Conservation (phyloP, 2,329 filamentous ascomycete genomes). For the Hypoxylon sp. region DNA sequence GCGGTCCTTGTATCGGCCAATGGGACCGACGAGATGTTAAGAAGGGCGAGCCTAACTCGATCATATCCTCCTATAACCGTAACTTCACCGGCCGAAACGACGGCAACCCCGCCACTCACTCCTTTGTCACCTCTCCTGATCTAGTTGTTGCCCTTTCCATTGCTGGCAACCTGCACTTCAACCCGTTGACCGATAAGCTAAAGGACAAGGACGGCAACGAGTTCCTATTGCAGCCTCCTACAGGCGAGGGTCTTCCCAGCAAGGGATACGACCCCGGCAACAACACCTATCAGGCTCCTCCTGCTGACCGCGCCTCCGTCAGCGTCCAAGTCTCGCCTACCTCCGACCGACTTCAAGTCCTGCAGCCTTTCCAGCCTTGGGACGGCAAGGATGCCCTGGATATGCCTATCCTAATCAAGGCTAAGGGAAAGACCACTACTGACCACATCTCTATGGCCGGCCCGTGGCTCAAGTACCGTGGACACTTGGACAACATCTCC, state of each 20-base stretch:
- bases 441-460: conserved; percentile 98
- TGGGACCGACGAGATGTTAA: conserved; percentile 95
- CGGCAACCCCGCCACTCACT: conserved; percentile 93
- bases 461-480: conserved; percentile 98
- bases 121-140: conserved; percentile 92
- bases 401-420: conserved; percentile 96
- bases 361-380: conserved; percentile 89
- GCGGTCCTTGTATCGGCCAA: conserved; percentile 92
- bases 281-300: conserved; percentile 97
- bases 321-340: conserved; percentile 86
- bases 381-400: conserved; percentile 89
- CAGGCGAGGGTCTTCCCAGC: conserved; percentile 83
- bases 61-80: conserved; percentile 99
- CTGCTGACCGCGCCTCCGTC: conserved; percentile 80
- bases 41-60: conserved; percentile 96
- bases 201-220: conserved; percentile 98
- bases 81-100: conserved; percentile 99
- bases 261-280: conserved; percentile 90
- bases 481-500: conserved; percentile 98
- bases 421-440: conserved; percentile 94
- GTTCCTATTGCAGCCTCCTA: conserved; percentile 86
- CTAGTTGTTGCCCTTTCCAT: conserved; percentile 89
- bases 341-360: conserved; percentile 94
- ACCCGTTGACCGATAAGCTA: conserved; percentile 91
- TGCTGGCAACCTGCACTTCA: conserved; percentile 90